Conservation (phyloP, 805 yeast genomes). For the Jamesozyma rosinii region DNA sequence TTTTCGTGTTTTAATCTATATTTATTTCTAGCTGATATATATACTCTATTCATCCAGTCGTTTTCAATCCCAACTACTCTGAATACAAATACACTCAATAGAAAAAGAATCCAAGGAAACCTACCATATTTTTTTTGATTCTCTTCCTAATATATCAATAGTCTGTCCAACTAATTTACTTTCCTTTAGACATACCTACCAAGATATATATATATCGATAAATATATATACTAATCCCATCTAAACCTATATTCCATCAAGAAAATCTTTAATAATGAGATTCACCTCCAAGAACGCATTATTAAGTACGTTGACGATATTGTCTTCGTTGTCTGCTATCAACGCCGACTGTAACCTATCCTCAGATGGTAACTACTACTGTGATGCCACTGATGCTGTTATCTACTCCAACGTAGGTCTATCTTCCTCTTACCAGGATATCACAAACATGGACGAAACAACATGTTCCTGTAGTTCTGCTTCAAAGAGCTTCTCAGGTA, state of each 20-base stretch:
- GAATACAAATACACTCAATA: not conserved
- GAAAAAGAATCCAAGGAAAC: not conserved
- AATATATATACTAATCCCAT: too few relatives aligned
- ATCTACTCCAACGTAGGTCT: conserved; percentile 68
- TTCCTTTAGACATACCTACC: conserved; percentile 11
- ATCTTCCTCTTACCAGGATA: conserved; percentile 74
- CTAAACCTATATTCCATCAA: not conserved
- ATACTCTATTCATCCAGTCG: not conserved
- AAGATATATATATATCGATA: not conserved
- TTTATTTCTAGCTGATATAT: not conserved
- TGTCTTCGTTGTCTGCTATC: conserved; percentile 8
- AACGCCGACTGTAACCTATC: conserved; percentile 36
- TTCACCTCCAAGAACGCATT: conserved; percentile 1
- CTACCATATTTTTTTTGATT: not conserved
- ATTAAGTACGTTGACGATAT: conserved; percentile 1
- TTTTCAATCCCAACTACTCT: not conserved
- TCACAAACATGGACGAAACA: conserved; percentile 65
- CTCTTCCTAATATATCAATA: not conserved
- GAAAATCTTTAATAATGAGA: conserved; percentile 1
- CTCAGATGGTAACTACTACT: conserved; percentile 71
- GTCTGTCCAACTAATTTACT: conserved; percentile 9
- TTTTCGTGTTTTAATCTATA: too few relatives aligned
- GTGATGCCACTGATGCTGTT: conserved; percentile 59
- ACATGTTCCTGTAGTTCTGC: conserved; percentile 63
- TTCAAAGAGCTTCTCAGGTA: conserved; percentile 48